Evolutionary conservation across 2,329 filamentous ascomycete species (phyloP).

Genomic region (Fusarium sp.): DNA sequence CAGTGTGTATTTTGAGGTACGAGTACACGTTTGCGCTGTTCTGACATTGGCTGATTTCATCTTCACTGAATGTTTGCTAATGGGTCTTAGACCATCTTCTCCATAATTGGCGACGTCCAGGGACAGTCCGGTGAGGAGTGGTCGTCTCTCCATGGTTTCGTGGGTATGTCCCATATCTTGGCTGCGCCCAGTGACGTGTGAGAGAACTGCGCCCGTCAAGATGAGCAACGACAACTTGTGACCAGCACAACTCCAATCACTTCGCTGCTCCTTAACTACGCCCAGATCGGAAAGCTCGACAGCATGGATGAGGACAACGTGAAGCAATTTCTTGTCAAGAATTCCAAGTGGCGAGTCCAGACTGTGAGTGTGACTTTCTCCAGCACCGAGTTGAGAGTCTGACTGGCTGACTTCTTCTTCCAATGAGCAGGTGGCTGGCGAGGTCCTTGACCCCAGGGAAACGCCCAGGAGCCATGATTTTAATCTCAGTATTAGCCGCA

Average conservation of each 20-base stretch:
- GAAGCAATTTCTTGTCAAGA: neutral
- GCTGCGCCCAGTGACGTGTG: neutral
- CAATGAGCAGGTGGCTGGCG: neutral
- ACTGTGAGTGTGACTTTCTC: neutral
- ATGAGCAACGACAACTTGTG: neutral
- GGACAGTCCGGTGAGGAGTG: too few relatives aligned
- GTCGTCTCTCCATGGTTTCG: too few relatives aligned
- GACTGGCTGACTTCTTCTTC: neutral
- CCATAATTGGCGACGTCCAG: too few relatives aligned
- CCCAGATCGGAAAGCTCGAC: neutral
- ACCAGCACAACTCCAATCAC: neutral
- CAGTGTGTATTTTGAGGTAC: too few relatives aligned
- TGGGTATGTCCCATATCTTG: too few relatives aligned
- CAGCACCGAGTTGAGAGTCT: neutral
- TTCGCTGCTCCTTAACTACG: neutral
- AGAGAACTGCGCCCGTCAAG: neutral
- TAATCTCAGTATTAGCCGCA: neutral
- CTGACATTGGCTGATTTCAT: too few relatives aligned
- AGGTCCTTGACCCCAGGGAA: neutral
- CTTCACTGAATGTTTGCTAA: too few relatives aligned
- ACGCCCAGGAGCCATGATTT: neutral
- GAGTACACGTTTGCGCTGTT: too few relatives aligned
- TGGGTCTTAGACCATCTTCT: too few relatives aligned
- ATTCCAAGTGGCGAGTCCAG: slow-evolving; percentile 2
- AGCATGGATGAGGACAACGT: neutral